These are phyloP conservation scores for Candida ovalis DNA, from an alignment of 805 yeast genomes.

Conservation along the genomic window DNA sequence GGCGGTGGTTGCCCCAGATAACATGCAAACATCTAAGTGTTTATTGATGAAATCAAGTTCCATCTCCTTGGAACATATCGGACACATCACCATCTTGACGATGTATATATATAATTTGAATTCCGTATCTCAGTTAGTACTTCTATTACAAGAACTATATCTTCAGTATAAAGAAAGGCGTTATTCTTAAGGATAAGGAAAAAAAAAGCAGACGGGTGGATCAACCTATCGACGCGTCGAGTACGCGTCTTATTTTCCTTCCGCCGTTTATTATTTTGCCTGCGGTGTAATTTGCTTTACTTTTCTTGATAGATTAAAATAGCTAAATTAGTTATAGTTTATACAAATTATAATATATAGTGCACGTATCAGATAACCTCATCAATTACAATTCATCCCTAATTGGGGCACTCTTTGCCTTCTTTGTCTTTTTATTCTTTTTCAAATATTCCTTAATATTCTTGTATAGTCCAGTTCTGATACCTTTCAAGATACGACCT, in stretches of 20 bases:
- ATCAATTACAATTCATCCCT: constrained; percentile 20
- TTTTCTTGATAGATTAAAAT: too few relatives aligned
- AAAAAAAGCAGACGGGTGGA: neutral
- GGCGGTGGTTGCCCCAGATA: neutral
- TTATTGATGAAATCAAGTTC: constrained; percentile 28
- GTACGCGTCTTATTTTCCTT: neutral
- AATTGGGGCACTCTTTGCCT: constrained; percentile 3
- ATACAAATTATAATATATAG: too few relatives aligned
- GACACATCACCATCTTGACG: constrained; percentile 33
- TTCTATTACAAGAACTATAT: too few relatives aligned
- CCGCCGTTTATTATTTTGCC: neutral
- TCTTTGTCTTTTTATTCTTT: constrained; percentile 15
- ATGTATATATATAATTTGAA: neutral
- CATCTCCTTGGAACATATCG: constrained; percentile 30
- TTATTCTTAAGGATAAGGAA: neutral
- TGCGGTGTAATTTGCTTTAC: neutral
- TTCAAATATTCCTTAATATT: constrained; percentile 21
- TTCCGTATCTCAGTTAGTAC: neutral
- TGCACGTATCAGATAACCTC: too few relatives aligned
- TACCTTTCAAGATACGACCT: constrained; percentile 18
- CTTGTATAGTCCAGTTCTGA: constrained; percentile 21
- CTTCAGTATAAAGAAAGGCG: too few relatives aligned
- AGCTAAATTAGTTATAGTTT: too few relatives aligned
- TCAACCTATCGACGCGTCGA: neutral
- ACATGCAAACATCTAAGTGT: constrained; percentile 33